Conservation (phyloP, 176 grass and related monocot genomes). For the Rhynchospora tenuis region DNA sequence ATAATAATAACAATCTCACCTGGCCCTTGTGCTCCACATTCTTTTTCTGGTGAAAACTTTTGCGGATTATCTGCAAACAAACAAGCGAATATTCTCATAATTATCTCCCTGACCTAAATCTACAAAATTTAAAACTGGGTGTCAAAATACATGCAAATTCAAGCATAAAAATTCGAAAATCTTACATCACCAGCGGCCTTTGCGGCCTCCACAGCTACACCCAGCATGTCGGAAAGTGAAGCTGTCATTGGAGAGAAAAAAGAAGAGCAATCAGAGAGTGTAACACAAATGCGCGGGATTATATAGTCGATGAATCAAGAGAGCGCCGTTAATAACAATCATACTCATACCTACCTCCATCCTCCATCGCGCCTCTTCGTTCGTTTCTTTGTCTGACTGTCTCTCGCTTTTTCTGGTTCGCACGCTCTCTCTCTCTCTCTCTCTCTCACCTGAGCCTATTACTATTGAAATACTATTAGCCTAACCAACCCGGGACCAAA, state of each 20-base stretch:
- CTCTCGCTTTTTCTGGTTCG: background rate
- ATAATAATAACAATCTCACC: slow-evolving; percentile 33
- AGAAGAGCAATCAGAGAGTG: background rate
- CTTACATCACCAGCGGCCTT: slow-evolving; percentile 75
- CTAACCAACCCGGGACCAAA: background rate
- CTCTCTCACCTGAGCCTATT: background rate
- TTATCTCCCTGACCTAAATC: background rate
- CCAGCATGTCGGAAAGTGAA: slow-evolving; percentile 45
- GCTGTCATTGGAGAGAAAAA: slow-evolving; percentile 17
- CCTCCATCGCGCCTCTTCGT: background rate
- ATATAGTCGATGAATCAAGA: background rate
- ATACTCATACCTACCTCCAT: background rate
- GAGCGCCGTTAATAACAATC: background rate
- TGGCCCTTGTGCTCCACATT: slow-evolving; percentile 96
- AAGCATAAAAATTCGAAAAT: no score
- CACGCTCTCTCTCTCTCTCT: background rate
- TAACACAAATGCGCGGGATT: background rate
- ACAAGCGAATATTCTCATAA: background rate
- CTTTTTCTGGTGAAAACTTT: slow-evolving; percentile 82
- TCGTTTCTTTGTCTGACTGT: background rate
- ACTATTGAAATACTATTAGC: no score
- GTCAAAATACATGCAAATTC: background rate
- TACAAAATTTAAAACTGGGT: background rate
- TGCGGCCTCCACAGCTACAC: slow-evolving; percentile 60
- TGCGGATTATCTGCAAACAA: slow-evolving; percentile 57